Conservation (phyloP, 139 green algal species). For the Pedinophyceae sp. region DNA sequence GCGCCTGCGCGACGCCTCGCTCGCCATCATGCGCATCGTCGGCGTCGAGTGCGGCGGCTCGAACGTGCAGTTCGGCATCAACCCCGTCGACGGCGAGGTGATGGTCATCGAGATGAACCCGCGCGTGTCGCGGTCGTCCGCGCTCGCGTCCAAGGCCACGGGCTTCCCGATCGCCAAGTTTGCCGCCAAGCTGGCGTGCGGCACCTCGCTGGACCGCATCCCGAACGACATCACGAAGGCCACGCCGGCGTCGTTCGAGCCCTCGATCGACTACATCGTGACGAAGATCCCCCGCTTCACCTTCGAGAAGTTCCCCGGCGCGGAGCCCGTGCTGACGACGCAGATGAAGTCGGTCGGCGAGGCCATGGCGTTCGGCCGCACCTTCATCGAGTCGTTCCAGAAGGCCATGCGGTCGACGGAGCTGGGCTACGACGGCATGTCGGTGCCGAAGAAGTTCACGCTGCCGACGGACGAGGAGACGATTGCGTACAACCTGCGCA, state of each 20-base stretch:
- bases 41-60: constrained; percentile 95
- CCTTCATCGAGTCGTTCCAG: constrained; percentile 93
- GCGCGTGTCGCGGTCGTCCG: constrained; percentile 87
- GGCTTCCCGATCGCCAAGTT: constrained; percentile 99
- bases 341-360: constrained; percentile 88
- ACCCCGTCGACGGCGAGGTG: constrained; percentile 78
- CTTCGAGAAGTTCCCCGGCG: constrained; percentile 98
- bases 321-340: constrained; percentile 73
- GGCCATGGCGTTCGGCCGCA: constrained; percentile 96
- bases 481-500: constrained; percentile 71
- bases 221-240: constrained; percentile 98
- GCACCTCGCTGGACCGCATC: constrained; percentile 93
- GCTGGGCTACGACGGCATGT: constrained; percentile 75
- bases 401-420: constrained; percentile 92
- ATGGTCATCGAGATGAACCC: constrained; percentile 99
- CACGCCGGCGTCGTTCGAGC: constrained; percentile 96
- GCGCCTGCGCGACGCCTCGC: constrained; percentile 67
- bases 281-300: constrained; percentile 93
- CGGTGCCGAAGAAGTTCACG: constrained; percentile 49
- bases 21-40: constrained; percentile 94
- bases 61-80: constrained; percentile 96
- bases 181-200: constrained; percentile 90
- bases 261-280: constrained; percentile 98
- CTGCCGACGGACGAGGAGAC: constrained; percentile 39
- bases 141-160: constrained; percentile 88